Base-by-base conservation (phyloP, 805 yeast species). In the Wickerhamiella slavikovae region DNA sequence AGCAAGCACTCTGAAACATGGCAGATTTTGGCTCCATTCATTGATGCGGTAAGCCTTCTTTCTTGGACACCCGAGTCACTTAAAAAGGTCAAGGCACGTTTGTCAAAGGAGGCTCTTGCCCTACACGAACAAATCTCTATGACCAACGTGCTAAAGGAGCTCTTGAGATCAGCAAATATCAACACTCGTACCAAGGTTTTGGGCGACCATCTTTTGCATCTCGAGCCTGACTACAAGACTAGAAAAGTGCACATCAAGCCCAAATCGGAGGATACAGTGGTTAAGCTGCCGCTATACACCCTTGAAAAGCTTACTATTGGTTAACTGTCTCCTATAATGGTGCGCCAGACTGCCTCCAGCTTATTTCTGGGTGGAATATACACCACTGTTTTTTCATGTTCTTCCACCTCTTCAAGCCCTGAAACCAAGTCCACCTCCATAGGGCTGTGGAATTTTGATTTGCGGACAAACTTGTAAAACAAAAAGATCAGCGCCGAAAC, bases 1-100 rank as follows among this genome's bases (percentile, higher is more conserved):
- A 51, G 62, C 32, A 43, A 45, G 19, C 44, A 59, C 34, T 57
- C 64, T 32, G 60, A 60, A 34, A 72, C 77, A 8, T 69, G 68
- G 62, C 64, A 61, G 29, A 51, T 75, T n/a, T 52, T 76, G 25
- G 64, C 71, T 33, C 58, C 71, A 15, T 60, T 76, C 28, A 62
- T 77, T 29, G 89, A 77, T 45, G 67, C 77, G 2, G 72, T 71
- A 30, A 89, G 89, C 1, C 52, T 77, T 27, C 66, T 76, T 45
- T 66, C 69, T 36, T 67, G 78, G 66, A 62, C 64, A 29, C 55
- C 58, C 22, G 62, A 65, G 5, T 58, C 66, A 22, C 52, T 71
- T 28, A 53, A 54, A 15, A 49, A 49, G 14, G 56, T 73, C 33
- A 51, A 60, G 25, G 46, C 38, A 12, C 53, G 60, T n/a, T 52